Evolutionary conservation across 257 asterid genomes (phyloP).

Genomic region (Schizonepeta tenuifolia): DNA sequence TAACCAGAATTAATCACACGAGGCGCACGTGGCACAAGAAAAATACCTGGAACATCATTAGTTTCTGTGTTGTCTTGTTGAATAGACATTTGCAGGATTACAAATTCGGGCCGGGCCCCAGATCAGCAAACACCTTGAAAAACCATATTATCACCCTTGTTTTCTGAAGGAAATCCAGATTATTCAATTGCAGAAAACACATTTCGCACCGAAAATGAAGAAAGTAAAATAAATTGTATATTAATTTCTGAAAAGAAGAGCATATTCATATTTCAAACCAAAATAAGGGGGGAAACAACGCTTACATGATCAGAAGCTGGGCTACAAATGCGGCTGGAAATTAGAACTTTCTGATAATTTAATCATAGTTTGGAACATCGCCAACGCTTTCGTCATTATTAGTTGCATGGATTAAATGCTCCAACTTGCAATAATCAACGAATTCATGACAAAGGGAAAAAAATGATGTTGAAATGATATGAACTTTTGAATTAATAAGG

Average conservation of each 20-base stretch:
- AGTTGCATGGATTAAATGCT: conserved; percentile 37
- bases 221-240: background rate
- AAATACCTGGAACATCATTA: conserved; percentile 37
- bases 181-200: background rate
- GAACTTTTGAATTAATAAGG: background rate
- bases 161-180: conserved; percentile 28
- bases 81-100: conserved; percentile 43
- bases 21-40: background rate
- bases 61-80: conserved; percentile 42
- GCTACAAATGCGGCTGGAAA: conserved; percentile 13
- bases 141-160: conserved; percentile 34
- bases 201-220: background rate
- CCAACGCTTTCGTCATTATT: conserved; percentile 31
- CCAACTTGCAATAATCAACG: conserved; percentile 11
- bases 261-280: background rate
- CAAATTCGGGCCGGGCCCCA: conserved; percentile 30
- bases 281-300: background rate
- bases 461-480: background rate
- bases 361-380: conserved; percentile 30
- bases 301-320: conserved; percentile 38
- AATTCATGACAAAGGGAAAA: conserved; percentile 24
- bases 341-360: conserved; percentile 8
- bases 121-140: conserved; percentile 37
- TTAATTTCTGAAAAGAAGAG: background rate
- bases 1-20: background rate